Base-by-base conservation (phyloP, 352 stramenopile species). In the Pythium guiyangense region DNA sequence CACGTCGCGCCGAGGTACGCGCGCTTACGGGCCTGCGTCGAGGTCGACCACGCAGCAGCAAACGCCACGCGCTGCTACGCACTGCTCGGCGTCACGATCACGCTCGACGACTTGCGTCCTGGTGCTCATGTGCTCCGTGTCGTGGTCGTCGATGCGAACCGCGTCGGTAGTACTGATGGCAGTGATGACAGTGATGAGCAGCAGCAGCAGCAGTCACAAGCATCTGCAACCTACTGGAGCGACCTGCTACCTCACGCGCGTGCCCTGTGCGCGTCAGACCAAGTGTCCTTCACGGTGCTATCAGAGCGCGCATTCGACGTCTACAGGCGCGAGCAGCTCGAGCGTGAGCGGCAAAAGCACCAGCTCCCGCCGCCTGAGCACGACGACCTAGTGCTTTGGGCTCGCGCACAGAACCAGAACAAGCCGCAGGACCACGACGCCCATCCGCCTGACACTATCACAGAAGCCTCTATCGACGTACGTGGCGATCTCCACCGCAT, bases 351-450 rank as follows among this genome's bases (percentile, higher is more conserved):
- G 14, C 29, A 52, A 3, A 29, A 31, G 15, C 45, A 52, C 17
- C 43, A 31, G 1, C 29, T 59, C 18, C 34, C 53, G 14, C 43
- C 53, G 25, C 18, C 17, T 4, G 29, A 59, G 15, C 43, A 52
- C 8, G 45, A 50, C 27, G 53, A 59, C 14, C 20, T 52, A 0
- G 39, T 73, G 17, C 4, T 29, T 12, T 56, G 51, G 51, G 20
- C 45, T 8, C n/a, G n/a, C n/a, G n/a, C n/a, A n/a, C n/a, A n/a
- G n/a, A n/a, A n/a, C n/a, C n/a, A n/a, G n/a, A n/a, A n/a, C n/a
- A n/a, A n/a, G n/a, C n/a, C n/a, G n/a, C n/a, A n/a, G n/a, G n/a
- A n/a, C n/a, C n/a, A n/a, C n/a, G n/a, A n/a, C n/a, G n/a, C n/a
- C n/a, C n/a, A n/a, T n/a, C n/a, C n/a, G n/a, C n/a, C n/a, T n/a